Conservation (phyloP, 495 filamentous ascomycete genomes). For the Penicillium arizonense region DNA sequence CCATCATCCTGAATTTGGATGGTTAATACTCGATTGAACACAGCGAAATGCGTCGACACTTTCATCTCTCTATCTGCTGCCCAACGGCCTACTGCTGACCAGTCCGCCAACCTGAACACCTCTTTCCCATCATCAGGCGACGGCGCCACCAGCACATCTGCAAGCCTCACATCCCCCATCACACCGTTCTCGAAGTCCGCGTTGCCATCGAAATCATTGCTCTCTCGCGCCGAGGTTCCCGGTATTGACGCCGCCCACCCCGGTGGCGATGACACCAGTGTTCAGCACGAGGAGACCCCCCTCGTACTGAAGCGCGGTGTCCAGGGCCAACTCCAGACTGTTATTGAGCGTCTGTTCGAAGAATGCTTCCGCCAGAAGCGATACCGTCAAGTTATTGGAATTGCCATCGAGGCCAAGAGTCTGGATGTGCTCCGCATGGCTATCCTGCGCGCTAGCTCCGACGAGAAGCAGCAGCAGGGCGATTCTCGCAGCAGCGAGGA, state of each 20-base stretch:
- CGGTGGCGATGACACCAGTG: constrained; percentile 51
- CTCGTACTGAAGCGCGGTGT: constrained; percentile 54
- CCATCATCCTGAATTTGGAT: neutral
- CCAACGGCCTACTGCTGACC: constrained; percentile 57
- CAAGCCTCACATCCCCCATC: constrained; percentile 77
- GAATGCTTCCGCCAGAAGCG: constrained; percentile 81
- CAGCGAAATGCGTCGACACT: constrained; percentile 93
- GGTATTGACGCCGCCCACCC: constrained; percentile 54
- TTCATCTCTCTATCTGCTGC: constrained; percentile 85
- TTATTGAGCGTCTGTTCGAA: constrained; percentile 89
- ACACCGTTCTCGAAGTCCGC: constrained; percentile 92
- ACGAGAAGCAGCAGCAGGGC: constrained; percentile 67
- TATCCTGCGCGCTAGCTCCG: constrained; percentile 78
- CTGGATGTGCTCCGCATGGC: constrained; percentile 84
- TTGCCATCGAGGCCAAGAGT: constrained; percentile 93
- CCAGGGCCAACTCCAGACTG: constrained; percentile 70
- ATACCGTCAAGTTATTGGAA: constrained; percentile 97
- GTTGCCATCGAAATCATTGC: constrained; percentile 86
- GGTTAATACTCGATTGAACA: constrained; percentile 6
- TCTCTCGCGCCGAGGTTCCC: constrained; percentile 73
- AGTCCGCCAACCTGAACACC: constrained; percentile 68
- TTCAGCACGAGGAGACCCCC: constrained; percentile 52
- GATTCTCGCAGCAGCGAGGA: constrained; percentile 73
- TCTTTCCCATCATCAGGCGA: constrained; percentile 63
- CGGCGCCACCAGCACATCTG: constrained; percentile 63